These are phyloP conservation scores for Yarrowia bubula DNA, from an alignment of 805 yeast species.

Conservation along the genomic window DNA sequence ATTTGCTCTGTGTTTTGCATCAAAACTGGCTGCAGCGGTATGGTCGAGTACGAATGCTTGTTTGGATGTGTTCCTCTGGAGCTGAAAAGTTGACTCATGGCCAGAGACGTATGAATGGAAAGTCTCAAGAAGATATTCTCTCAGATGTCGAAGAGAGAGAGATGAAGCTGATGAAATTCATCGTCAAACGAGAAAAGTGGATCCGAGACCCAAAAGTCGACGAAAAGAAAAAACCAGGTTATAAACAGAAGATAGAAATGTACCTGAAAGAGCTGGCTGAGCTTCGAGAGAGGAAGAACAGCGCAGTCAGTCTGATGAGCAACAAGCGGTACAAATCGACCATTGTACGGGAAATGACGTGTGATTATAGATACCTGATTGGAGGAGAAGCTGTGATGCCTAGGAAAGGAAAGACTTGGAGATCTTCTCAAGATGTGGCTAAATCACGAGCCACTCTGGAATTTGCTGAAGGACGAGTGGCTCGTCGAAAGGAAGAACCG, in stretches of 20 bases:
- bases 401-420: not conserved
- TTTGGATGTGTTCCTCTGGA: not conserved
- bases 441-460: no score
- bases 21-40: slow-evolving; percentile 24
- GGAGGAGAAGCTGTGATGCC: not conserved
- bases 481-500: not conserved
- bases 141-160: not conserved
- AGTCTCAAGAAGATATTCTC: not conserved
- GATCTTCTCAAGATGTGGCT: not conserved
- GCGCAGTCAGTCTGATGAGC: not conserved
- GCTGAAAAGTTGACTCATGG: slow-evolving; percentile 22
- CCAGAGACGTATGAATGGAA: not conserved
- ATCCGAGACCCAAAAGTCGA: not conserved
- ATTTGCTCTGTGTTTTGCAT: not conserved
- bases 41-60: slow-evolving; percentile 18
- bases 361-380: slow-evolving; percentile 17
- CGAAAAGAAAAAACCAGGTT: not conserved
- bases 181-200: not conserved
- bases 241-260: not conserved
- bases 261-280: not conserved
- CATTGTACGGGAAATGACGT: not conserved
- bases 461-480: no score
- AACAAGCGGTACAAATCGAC: not conserved
- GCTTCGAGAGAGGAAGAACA: not conserved
- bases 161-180: not conserved